Percentiles rank a stretch among this genome's conserved stretches.
Evolutionary conservation across 2,329 filamentous ascomycete genomes (phyloP).

Genomic region (Penicillium sp.): DNA sequence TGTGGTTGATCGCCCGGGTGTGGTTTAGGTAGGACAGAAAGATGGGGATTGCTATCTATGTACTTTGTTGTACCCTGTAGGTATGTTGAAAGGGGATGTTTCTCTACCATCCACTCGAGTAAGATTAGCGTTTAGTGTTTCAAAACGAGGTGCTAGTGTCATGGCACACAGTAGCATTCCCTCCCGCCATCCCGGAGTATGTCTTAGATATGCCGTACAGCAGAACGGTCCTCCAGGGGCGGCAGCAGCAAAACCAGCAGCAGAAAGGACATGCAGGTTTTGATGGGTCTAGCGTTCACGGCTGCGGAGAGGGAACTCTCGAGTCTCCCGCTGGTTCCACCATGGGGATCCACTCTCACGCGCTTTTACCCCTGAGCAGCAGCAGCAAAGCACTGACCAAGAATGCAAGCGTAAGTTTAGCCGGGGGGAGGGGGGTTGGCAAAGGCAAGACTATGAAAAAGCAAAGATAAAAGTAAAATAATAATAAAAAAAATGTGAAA

Average conservation of each 20-base stretch:
- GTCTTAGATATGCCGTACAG: slow-evolving; percentile 7
- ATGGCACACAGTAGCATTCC: slow-evolving; percentile 3
- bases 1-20: slow-evolving; percentile 18
- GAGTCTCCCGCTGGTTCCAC: slow-evolving; percentile 22
- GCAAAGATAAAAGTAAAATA: slow-evolving; percentile 5
- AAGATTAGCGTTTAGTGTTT: not conserved
- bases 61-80: too few relatives aligned
- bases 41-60: too few relatives aligned
- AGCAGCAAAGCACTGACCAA: slow-evolving; percentile 27
- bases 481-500: slow-evolving; percentile 13
- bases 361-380: slow-evolving; percentile 28
- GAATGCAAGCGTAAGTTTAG: slow-evolving; percentile 10
- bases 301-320: slow-evolving; percentile 16
- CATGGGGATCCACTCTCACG: slow-evolving; percentile 21
- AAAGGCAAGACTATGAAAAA: not conserved
- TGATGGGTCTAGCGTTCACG: slow-evolving; percentile 15
- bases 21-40: not conserved
- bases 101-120: not conserved
- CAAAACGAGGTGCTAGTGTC: not conserved
- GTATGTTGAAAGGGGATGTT: not conserved
- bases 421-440: not conserved
- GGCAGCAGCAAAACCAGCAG: too few relatives aligned
- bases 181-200: slow-evolving; percentile 11
- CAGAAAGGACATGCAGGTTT: slow-evolving; percentile 3
- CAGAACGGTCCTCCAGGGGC: slow-evolving; percentile 1